phyloP scores from a whole-genome alignment of 2,329 filamentous ascomycete genomes.

The Epichloe glyceriae region DNA sequence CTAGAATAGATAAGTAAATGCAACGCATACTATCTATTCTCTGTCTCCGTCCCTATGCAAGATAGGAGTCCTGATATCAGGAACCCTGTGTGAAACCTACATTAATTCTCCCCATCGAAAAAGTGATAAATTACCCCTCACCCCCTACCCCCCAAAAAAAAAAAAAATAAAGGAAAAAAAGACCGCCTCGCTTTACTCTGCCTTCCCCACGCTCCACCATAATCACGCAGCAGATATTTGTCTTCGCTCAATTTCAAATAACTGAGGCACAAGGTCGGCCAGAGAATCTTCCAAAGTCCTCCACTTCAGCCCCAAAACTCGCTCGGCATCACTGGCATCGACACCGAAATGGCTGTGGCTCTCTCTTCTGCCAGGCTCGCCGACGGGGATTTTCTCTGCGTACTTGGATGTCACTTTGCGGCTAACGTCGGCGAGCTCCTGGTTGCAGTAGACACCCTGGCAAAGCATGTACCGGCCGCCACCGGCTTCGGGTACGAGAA shows the following conservation, averaged over 20 bases:
- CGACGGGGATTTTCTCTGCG: conserved; percentile 20
- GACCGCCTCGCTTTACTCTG: neutral
- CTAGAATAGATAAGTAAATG: no score
- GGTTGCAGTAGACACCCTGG: conserved; percentile 23
- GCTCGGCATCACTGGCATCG: conserved; percentile 35
- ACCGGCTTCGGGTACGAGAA: conserved; percentile 42
- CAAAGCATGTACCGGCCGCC: conserved; percentile 50
- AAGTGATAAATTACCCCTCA: no score
- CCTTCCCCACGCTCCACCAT: neutral
- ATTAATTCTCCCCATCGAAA: no score
- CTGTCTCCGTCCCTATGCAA: no score
- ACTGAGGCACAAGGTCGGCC: conserved; percentile 31
- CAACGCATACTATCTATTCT: no score
- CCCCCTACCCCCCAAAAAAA: neutral
- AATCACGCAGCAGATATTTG: neutral
- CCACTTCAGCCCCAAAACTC: conserved; percentile 38
- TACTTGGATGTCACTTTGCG: conserved; percentile 14
- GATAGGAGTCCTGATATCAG: no score
- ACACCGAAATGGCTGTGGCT: conserved; percentile 27
- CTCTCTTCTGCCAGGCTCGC: conserved; percentile 19
- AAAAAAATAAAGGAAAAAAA: neutral
- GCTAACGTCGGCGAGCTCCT: conserved; percentile 24
- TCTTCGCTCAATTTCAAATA: conserved; percentile 13
- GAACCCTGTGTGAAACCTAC: no score
- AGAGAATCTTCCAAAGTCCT: conserved; percentile 35